Evolutionary conservation across 2,329 filamentous ascomycete genomes (phyloP), one percentile per base, ranked within the genome.

Genomic region (Colletotrichum sidae): DNA sequence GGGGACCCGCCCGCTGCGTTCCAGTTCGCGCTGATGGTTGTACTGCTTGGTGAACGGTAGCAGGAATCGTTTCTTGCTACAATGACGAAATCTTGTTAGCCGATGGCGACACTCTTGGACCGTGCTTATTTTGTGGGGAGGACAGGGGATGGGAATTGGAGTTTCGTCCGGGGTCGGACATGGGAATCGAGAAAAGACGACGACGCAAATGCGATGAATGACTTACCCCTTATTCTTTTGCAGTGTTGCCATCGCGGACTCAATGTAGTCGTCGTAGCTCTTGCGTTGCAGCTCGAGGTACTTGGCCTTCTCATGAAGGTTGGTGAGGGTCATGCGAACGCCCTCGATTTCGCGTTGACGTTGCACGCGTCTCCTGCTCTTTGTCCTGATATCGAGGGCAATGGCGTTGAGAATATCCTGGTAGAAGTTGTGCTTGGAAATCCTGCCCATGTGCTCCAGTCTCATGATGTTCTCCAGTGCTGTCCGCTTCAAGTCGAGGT

Each of bases 341-440:
- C 91, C 90, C 71, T 99, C 96, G 44, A 98, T 79, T 77, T 99
- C 96, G 52, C 93, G 90, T 75, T 97, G 92, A 64, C 96, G 88
- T 77, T 99, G 95, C 49, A 99, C 90, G 62, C 96, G 88, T 63
- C 96, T 89, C 44, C 94, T 90, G 79, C 97, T 97, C 85, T 99
- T 99, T 67, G 94, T 97, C 50, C 96, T 91, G 75, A 99, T 99
- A 75, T 99, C 96, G 61, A 96, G 87, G 2, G 96, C 96, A 72
- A 99, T 97, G 68, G 94, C 93, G 75, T 99, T 99, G 69, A 99
- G 87, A n/a, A 99, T 87, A 75, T 99, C 96, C 79, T 99, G 96
- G 79, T 98, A 99, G 75, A 92, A 89, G 78, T 99, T 98, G 73
- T 94, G 84, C 75, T 88, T 88, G n/a, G 90, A 94, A 71, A 99